Evolutionary conservation across 495 filamentous ascomycete genomes (phyloP).

Genomic region (Penicillium paxilli): DNA sequence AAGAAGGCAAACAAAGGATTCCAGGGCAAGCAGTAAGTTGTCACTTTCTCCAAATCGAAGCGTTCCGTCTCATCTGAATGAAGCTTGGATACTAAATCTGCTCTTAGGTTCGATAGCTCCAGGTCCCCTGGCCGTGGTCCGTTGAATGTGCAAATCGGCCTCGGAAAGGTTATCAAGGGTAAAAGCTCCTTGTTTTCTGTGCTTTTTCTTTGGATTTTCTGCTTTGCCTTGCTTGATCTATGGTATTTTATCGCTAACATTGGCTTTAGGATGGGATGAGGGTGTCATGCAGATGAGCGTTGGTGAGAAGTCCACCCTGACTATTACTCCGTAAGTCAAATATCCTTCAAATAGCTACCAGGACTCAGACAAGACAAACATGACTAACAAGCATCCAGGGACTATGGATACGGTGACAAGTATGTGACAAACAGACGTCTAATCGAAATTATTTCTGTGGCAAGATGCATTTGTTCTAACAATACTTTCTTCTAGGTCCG

Average conservation of each 20-base stretch:
- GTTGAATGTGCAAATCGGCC: slow-evolving; percentile 68
- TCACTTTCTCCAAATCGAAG: neutral
- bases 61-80: neutral
- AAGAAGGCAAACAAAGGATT: slow-evolving; percentile 42
- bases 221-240: neutral
- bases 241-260: slow-evolving; percentile 5
- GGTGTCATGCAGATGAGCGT: slow-evolving; percentile 75
- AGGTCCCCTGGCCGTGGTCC: slow-evolving; percentile 52
- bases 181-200: slow-evolving; percentile 3
- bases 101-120: slow-evolving; percentile 75
- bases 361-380: too few species aligned
- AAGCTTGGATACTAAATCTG: neutral
- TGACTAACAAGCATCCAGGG: slow-evolving; percentile 58
- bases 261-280: slow-evolving; percentile 79
- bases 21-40: slow-evolving; percentile 51
- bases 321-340: slow-evolving; percentile 69
- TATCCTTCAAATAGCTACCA: neutral
- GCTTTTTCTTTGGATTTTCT: slow-evolving; percentile 1
- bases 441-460: neutral
- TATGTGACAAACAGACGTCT: slow-evolving; percentile 36
- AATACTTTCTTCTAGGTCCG: slow-evolving; percentile 51
- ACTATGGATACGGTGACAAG: slow-evolving; percentile 74
- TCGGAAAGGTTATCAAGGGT: slow-evolving; percentile 79
- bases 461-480: slow-evolving; percentile 6
- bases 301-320: slow-evolving; percentile 79